phyloP scores from a whole-genome alignment of 2,329 filamentous ascomycete genomes.

The Microdochium bolleyi region DNA sequence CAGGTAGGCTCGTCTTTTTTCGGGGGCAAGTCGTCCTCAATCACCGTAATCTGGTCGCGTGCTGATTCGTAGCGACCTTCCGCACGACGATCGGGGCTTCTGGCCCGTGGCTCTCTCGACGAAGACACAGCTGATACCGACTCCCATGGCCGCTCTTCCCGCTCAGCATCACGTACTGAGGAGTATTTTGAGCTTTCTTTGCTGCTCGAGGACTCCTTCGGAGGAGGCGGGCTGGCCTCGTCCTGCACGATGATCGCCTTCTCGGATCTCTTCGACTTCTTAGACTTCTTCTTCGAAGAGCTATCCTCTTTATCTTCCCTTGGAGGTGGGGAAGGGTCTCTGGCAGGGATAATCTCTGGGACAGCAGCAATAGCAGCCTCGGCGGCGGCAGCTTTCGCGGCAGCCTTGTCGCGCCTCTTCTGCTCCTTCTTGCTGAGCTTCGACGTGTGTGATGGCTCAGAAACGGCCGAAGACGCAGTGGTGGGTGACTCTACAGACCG shows the following conservation, averaged over 20 bases:
- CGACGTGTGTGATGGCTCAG: constrained; percentile 1
- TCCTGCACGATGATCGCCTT: constrained; percentile 16
- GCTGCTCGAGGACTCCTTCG: background rate
- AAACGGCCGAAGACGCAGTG: constrained; percentile 1
- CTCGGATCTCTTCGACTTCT: constrained; percentile 10
- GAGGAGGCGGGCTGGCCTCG: constrained; percentile 2
- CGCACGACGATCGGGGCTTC: background rate
- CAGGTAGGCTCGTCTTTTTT: background rate
- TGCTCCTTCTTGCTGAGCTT: constrained; percentile 27
- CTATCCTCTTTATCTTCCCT: constrained; percentile 14
- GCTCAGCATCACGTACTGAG: background rate
- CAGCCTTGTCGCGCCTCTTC: constrained; percentile 34
- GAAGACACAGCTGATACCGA: background rate
- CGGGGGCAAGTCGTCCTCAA: background rate
- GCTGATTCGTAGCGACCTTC: background rate
- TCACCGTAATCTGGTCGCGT: background rate
- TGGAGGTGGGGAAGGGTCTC: background rate
- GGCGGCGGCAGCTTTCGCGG: constrained; percentile 13
- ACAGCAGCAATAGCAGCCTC: constrained; percentile 2
- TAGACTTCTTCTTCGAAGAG: constrained; percentile 14
- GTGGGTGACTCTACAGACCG: constrained; percentile 4
- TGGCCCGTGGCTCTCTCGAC: background rate
- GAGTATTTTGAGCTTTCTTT: constrained; percentile 7
- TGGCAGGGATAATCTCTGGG: background rate
- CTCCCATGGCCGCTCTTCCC: background rate